These are phyloP conservation scores for Lablab purpureus DNA, from an alignment of 306 rosid genomes.

Conservation along the genomic window DNA sequence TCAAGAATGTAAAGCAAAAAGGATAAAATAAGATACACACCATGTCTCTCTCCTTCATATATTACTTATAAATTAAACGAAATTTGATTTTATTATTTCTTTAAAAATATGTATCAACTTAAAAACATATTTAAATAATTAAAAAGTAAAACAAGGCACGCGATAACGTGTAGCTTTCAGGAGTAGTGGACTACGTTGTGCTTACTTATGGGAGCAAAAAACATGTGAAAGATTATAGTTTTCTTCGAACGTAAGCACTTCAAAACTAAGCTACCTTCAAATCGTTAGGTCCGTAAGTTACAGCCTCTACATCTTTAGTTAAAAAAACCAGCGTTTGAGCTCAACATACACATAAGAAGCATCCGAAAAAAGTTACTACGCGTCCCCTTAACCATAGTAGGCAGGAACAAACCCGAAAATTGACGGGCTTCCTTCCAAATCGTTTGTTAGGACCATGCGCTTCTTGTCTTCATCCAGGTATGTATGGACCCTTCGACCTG, in stretches of 20 bases:
- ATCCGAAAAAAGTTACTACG: not conserved
- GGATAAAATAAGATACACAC: no score
- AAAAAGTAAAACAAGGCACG: not conserved
- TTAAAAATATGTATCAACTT: no score
- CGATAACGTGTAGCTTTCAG: slow-evolving; percentile 44
- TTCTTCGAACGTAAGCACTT: slow-evolving; percentile 66
- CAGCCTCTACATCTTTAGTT: slow-evolving; percentile 56
- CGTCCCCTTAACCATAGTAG: not conserved
- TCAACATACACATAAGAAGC: slow-evolving; percentile 28
- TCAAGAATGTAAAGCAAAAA: no score
- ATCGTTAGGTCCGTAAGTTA: slow-evolving; percentile 72
- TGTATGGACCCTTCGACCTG: slow-evolving; percentile 34
- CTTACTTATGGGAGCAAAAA: slow-evolving; percentile 31
- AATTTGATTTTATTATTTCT: no score
- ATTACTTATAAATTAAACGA: no score
- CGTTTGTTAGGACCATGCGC: slow-evolving; percentile 5
- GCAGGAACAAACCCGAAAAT: slow-evolving; percentile 14
- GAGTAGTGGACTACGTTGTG: slow-evolving; percentile 22
- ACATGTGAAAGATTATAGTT: slow-evolving; percentile 38
- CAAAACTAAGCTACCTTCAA: slow-evolving; percentile 62
- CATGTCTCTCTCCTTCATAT: no score
- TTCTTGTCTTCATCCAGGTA: slow-evolving; percentile 24
- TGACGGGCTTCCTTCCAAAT: slow-evolving; percentile 23
- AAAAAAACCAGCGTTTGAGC: slow-evolving; percentile 13
- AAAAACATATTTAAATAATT: not conserved